A percentile compares a stretch with the other conserved stretches of the same genome.
Evolutionary conservation across 768 basidiomycete genomes (phyloP).

Genomic region (Cystofilobasidium capitatum): DNA sequence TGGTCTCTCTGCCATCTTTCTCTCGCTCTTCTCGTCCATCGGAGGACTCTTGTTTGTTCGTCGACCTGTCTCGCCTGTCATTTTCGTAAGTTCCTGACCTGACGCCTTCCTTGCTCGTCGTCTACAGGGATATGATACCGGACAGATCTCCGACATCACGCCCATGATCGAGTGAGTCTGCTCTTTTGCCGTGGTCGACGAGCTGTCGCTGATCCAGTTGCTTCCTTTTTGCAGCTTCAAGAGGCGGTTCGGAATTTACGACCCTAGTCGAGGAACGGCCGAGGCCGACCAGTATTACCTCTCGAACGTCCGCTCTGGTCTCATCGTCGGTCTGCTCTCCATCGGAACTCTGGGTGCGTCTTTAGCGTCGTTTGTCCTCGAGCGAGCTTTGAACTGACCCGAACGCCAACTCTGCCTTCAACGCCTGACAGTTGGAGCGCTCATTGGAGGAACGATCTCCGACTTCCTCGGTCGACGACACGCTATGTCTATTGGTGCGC

Average conservation of each 20-base stretch:
- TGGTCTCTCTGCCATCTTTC: neutral
- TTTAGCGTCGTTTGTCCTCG: too few relatives aligned
- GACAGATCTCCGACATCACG: constrained; percentile 67
- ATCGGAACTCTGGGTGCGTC: constrained; percentile 6
- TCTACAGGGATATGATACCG: constrained; percentile 50
- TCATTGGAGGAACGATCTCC: constrained; percentile 51
- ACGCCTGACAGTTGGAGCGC: constrained; percentile 61
- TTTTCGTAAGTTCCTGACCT: neutral
- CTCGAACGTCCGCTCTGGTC: constrained; percentile 47
- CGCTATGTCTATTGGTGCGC: constrained; percentile 57
- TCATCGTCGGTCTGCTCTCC: constrained; percentile 5
- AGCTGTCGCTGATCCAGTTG: too few relatives aligned
- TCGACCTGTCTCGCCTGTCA: neutral
- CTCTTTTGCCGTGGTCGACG: too few relatives aligned
- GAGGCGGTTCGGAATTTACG: too few relatives aligned
- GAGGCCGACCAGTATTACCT: constrained; percentile 36
- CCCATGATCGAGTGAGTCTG: too few relatives aligned
- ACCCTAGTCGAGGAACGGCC: too few relatives aligned
- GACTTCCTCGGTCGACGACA: constrained; percentile 57
- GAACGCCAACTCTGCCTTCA: neutral
- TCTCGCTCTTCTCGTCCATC: constrained; percentile 52
- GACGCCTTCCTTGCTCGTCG: neutral
- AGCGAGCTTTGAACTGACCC: neutral
- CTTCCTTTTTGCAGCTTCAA: too few relatives aligned
- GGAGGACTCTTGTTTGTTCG: constrained; percentile 46